Base-by-base conservation (phyloP, 2,329 filamentous ascomycete genomes). In the Curvularia eragrostidis region DNA sequence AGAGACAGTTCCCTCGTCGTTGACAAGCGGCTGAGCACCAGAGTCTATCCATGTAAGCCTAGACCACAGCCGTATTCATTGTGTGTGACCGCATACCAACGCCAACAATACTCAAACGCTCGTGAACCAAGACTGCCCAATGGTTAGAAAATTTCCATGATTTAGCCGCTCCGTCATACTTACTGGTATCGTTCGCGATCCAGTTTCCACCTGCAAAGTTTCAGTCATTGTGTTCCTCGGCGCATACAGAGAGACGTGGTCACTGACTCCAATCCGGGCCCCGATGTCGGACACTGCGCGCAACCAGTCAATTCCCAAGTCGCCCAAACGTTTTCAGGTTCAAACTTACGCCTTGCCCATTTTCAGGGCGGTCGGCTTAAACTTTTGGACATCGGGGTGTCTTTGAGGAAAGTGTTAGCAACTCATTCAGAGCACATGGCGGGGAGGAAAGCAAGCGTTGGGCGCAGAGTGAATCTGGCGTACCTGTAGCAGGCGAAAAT, bases 191-290 rank as follows among this genome's bases (percentile, higher is more conserved):
- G 83, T 97, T 94, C 74, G 86, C 89, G 72, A 90, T 90, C 75
- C 93, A 86, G 83, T 89, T 98, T 79, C 95, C 95, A 77, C 93
- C 91, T 95, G 71, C 71, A 57, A 48, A 73, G 63, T 70, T 65
- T 76, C 65, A 76, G 69, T 66, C 58, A 69, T 62, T 51, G 70
- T 68, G 55, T 59, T 65, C 57, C 54, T 69, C 52, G 61, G 65
- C 64, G 67, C 62, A 76, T 70, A 21, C 21, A 54, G 55, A 59
- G 55, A 59, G 49, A 59, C 56, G 49, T 49, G 58, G 53, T 56
- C 43, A 9, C 91, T 89, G 83, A 95, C 92, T 97, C 95, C 95
- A 99, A 84, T 99, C 95, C 73, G 95, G 95, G 71, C 95, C 95
- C 80, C 95, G 89, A 81, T 99, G 95, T 72, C 96, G 93, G 76